Base-by-base conservation (phyloP, 305 asterid genomes). In the Ajuga reptans region DNA sequence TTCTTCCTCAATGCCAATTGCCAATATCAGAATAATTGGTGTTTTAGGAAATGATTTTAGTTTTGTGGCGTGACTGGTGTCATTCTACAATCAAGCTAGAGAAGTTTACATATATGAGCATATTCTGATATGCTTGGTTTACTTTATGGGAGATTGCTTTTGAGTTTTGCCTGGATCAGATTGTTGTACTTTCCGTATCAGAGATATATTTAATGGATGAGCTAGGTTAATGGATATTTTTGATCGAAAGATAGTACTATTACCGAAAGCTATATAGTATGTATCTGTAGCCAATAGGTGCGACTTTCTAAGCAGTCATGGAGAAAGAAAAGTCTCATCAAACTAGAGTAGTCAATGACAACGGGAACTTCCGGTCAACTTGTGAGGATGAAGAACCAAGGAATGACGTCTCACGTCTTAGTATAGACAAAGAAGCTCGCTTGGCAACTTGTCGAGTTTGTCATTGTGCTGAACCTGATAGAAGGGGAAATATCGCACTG, bases 391-490 rank as follows among this genome's bases (percentile, higher is more conserved):
- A 76, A 77, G 83, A 78, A 71, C 72, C 79, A 29, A 72, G 74
- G 60, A 75, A 67, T 42, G 77, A 84, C 58, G 66, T 66, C 34
- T 78, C 91, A 37, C 70, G 80, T 61, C 74, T 63, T 60, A 75
- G 85, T 72, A 58, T 72, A 67, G 88, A 83, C 78, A 78, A 76
- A 69, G 96, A 89, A 60, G 72, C 75, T 58, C 85, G 87, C 58
- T 46, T 73, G 34, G 65, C 75, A 24, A 77, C 91, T 59, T 91
- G 97, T 83, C 84, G 97, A 63, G 97, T 91, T 75, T 91, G 97
- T 78, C 97, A 91, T 16, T 91, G 97, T 52, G 68, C 64, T 51
- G 96, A 89, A 75, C 81, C 92, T 49, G 95, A 91, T 75, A 84
- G 87, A 82, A 84, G 77, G 83, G 95, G 98, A 43, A 85, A 80